Percentiles rank a stretch among this genome's conserved stretches.
Conservation (phyloP, 2,329 filamentous ascomycete genomes). For the Aspergillus felis region DNA sequence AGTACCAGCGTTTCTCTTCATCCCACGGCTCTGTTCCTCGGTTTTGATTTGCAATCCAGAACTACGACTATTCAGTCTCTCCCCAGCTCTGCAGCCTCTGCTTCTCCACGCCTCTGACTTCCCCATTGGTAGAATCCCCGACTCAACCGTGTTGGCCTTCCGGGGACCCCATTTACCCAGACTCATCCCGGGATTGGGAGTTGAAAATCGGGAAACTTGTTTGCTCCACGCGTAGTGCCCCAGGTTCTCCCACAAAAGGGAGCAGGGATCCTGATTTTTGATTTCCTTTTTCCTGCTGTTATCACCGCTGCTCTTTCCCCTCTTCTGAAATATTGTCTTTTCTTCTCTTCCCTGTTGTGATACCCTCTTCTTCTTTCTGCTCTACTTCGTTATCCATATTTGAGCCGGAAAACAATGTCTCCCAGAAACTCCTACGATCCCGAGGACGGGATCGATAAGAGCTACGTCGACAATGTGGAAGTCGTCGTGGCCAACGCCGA, state of each 20-base stretch:
- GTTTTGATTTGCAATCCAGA: background rate
- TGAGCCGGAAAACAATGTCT: slow-evolving; percentile 13
- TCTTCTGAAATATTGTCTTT: background rate
- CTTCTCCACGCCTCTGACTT: slow-evolving; percentile 9
- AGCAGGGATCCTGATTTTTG: slow-evolving; percentile 4
- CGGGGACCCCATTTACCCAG: background rate
- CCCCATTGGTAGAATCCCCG: slow-evolving; percentile 11
- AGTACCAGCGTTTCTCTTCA: background rate
- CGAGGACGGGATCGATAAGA: slow-evolving; percentile 22
- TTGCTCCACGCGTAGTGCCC: background rate
- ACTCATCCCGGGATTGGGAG: background rate
- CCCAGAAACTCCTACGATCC: slow-evolving; percentile 12
- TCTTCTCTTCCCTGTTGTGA: background rate
- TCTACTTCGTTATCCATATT: background rate
- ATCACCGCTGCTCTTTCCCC: background rate
- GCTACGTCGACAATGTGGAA: slow-evolving; percentile 21
- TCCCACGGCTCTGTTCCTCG: slow-evolving; percentile 1
- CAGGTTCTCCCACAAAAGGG: slow-evolving; percentile 4
- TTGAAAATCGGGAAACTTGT: background rate
- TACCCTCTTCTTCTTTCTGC: background rate
- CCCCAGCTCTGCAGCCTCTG: background rate
- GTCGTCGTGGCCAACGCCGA: slow-evolving; percentile 20
- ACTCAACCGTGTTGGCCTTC: background rate
- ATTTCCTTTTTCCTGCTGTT: background rate
- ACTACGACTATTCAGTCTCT: background rate